phyloP scores from a whole-genome alignment of 768 basidiomycete genomes.

The Pisolithus tinctorius region DNA sequence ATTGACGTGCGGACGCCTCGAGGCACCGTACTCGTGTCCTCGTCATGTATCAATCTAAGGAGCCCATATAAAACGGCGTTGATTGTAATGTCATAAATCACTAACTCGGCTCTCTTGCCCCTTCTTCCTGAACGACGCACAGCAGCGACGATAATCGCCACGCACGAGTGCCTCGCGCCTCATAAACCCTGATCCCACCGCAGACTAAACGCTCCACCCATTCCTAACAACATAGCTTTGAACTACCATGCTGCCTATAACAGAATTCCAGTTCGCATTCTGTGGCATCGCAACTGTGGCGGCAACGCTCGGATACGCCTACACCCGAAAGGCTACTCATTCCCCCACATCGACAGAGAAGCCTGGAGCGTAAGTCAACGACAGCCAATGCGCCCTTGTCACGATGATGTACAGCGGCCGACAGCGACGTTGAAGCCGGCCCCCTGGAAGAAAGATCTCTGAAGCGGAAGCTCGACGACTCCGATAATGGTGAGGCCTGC shows the following conservation, averaged over 20 bases:
- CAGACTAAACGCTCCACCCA: slow-evolving; percentile 11
- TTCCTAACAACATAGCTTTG: slow-evolving; percentile 7
- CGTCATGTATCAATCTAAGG: slow-evolving; percentile 17
- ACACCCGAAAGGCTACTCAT: slow-evolving; percentile 33
- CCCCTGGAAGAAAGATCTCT: slow-evolving; percentile 23
- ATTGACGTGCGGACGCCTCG: slow-evolving; percentile 24
- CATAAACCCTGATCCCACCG: slow-evolving; percentile 12
- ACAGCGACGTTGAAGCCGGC: slow-evolving; percentile 27
- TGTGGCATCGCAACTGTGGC: slow-evolving; percentile 55
- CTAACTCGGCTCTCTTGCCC: slow-evolving; percentile 7
- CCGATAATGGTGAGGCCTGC: slow-evolving; percentile 22
- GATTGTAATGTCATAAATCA: slow-evolving; percentile 11
- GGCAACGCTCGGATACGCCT: slow-evolving; percentile 54
- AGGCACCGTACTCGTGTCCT: slow-evolving; percentile 23
- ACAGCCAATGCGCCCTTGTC: slow-evolving; percentile 23
- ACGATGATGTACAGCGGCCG: slow-evolving; percentile 21
- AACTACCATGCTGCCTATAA: slow-evolving; percentile 39
- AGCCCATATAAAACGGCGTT: slow-evolving; percentile 27
- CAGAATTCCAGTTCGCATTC: slow-evolving; percentile 49
- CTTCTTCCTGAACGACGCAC: slow-evolving; percentile 14
- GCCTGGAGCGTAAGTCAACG: slow-evolving; percentile 26
- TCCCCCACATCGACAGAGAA: slow-evolving; percentile 14
- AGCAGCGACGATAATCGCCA: slow-evolving; percentile 15
- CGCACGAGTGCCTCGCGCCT: slow-evolving; percentile 4
- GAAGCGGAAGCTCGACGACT: slow-evolving; percentile 25